Conservation (phyloP, 2,329 filamentous ascomycete species). For the Pestalotiopsis sp. region DNA sequence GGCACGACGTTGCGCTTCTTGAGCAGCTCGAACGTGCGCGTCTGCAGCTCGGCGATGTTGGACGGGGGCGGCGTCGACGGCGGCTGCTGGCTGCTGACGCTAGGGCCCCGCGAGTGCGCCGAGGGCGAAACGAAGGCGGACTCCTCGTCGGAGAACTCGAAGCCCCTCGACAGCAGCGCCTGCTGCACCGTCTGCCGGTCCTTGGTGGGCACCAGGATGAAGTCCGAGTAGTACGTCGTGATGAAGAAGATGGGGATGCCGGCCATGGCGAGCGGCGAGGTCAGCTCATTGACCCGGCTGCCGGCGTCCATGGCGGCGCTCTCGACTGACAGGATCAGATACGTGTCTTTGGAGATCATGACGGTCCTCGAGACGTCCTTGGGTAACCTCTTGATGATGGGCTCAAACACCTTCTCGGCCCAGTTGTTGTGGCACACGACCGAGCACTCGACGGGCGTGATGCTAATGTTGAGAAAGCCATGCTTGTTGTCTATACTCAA, state of each 20-base stretch:
- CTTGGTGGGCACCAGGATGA: constrained; percentile 84
- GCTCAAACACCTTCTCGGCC: constrained; percentile 74
- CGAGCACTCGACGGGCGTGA: constrained; percentile 91
- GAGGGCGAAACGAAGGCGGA: constrained; percentile 66
- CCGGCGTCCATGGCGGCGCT: constrained; percentile 90
- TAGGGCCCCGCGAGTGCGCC: constrained; percentile 39
- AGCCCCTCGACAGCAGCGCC: constrained; percentile 77
- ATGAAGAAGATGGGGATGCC: constrained; percentile 98
- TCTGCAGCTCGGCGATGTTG: constrained; percentile 77
- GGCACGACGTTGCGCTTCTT: constrained; percentile 76
- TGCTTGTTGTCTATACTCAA: constrained; percentile 60
- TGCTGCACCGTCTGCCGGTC: constrained; percentile 74
- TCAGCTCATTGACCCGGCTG: constrained; percentile 87
- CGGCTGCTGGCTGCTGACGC: constrained; percentile 42
- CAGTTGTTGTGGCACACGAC: constrained; percentile 82
- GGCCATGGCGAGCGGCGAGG: constrained; percentile 85
- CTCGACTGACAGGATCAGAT: constrained; percentile 86
- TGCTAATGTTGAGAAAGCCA: constrained; percentile 88
- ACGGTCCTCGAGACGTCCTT: constrained; percentile 55
- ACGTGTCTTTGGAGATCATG: constrained; percentile 80
- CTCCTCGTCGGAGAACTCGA: constrained; percentile 74
- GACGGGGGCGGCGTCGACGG: constrained; percentile 77
- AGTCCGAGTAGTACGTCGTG: constrained; percentile 97
- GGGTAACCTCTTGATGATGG: constrained; percentile 68
- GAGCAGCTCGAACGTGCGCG: constrained; percentile 82